Evolutionary conservation across 2,329 filamentous ascomycete genomes (phyloP).

Genomic region (Shiraia sp.): DNA sequence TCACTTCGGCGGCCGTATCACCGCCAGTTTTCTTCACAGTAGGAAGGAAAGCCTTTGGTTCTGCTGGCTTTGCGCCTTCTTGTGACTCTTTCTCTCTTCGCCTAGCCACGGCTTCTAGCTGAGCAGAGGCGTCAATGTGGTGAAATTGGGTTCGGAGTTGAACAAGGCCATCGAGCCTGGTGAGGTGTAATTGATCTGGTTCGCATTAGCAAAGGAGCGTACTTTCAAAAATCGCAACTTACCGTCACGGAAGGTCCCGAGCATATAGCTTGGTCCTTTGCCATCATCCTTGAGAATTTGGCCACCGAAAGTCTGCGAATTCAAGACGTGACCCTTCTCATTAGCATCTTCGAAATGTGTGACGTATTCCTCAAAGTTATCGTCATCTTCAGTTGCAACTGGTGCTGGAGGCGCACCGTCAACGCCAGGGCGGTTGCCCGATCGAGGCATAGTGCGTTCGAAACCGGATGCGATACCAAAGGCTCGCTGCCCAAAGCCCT

Average conservation of each 20-base stretch:
- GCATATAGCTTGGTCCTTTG: slow-evolving; percentile 78
- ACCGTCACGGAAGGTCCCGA: slow-evolving; percentile 88
- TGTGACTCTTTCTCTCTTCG: slow-evolving; percentile 51
- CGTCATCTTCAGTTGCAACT: slow-evolving; percentile 60
- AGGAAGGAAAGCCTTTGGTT: slow-evolving; percentile 80
- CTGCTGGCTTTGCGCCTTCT: slow-evolving; percentile 50
- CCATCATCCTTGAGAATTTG: slow-evolving; percentile 71
- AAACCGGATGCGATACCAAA: slow-evolving; percentile 55
- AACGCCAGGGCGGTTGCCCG: slow-evolving; percentile 30
- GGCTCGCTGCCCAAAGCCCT: slow-evolving; percentile 48
- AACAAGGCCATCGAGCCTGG: slow-evolving; percentile 78
- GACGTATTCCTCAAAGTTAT: slow-evolving; percentile 64
- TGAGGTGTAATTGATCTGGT: slow-evolving; percentile 81
- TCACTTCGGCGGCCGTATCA: slow-evolving; percentile 68
- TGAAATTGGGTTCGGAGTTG: slow-evolving; percentile 91
- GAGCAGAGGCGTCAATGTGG: slow-evolving; percentile 82
- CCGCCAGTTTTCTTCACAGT: slow-evolving; percentile 78
- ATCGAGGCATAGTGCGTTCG: slow-evolving; percentile 38
- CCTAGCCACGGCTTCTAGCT: slow-evolving; percentile 63
- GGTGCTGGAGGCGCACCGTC: slow-evolving; percentile 24
- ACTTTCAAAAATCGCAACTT: slow-evolving; percentile 38
- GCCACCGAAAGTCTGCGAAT: slow-evolving; percentile 83
- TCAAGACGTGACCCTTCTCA: slow-evolving; percentile 71
- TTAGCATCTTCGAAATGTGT: slow-evolving; percentile 64
- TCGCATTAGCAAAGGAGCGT: not conserved